phyloP scores from a whole-genome alignment of 2,329 filamentous ascomycete species.

The Arthrinium puccinioides region DNA sequence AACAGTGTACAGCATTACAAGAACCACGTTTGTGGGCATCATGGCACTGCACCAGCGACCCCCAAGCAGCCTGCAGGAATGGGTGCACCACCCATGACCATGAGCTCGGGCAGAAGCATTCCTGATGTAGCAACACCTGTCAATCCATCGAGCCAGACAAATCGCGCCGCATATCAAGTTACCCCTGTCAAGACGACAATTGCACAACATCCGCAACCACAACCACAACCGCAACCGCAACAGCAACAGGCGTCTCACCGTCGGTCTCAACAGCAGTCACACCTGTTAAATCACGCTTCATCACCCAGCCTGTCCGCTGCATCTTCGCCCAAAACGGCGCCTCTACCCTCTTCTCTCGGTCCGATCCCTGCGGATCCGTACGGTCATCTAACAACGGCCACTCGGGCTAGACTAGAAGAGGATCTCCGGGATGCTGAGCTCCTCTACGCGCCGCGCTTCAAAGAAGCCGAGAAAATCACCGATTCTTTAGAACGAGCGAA shows the following conservation, averaged over 20 bases:
- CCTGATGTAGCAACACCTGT: too few relatives aligned
- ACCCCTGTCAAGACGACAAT: background rate
- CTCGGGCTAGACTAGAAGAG: slow-evolving; percentile 21
- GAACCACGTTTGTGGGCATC: slow-evolving; percentile 39
- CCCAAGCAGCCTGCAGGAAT: slow-evolving; percentile 9
- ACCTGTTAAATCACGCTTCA: background rate
- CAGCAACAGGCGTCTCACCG: slow-evolving; percentile 1
- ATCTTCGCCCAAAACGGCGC: background rate
- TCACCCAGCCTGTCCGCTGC: background rate
- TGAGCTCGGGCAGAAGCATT: slow-evolving; percentile 9
- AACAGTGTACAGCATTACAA: slow-evolving; percentile 25
- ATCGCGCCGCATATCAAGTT: too few relatives aligned
- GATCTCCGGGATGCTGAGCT: slow-evolving; percentile 30
- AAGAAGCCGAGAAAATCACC: slow-evolving; percentile 29
- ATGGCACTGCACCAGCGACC: slow-evolving; percentile 17
- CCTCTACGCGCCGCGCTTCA: slow-evolving; percentile 33
- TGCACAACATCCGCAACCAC: background rate
- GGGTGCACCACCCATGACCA: slow-evolving; percentile 4
- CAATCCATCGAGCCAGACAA: too few relatives aligned
- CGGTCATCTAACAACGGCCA: slow-evolving; percentile 29
- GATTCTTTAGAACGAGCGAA: slow-evolving; percentile 23
- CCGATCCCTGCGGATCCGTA: slow-evolving; percentile 32
- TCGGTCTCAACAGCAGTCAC: background rate
- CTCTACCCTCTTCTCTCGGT: slow-evolving; percentile 7
- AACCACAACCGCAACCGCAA: background rate